These are phyloP conservation scores for Saksenaea oblongispora DNA, from an alignment of 371 early-diverging fungal species.

Conservation along the genomic window DNA sequence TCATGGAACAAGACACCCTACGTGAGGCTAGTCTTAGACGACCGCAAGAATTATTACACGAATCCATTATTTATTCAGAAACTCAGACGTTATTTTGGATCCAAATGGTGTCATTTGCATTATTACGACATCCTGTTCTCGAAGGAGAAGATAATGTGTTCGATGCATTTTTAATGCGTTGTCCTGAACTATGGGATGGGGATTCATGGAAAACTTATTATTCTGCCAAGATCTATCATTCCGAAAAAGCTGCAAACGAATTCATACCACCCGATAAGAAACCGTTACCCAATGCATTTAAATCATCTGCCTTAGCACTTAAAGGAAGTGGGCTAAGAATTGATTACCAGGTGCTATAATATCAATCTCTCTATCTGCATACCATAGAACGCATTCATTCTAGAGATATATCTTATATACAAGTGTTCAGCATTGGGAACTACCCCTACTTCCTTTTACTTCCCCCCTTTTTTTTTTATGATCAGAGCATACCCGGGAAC, in stretches of 20 bases:
- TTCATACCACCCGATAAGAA: constrained; percentile 44
- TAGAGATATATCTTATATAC: neutral
- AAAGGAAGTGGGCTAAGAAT: constrained; percentile 38
- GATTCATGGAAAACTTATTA: constrained; percentile 38
- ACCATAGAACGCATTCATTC: neutral
- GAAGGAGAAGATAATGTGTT: constrained; percentile 31
- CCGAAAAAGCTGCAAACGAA: constrained; percentile 26
- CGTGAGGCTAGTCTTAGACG: constrained; percentile 9
- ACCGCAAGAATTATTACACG: constrained; percentile 11
- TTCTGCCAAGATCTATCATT: constrained; percentile 28
- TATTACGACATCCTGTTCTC: constrained; percentile 33
- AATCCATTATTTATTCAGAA: constrained; percentile 29
- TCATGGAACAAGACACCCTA: constrained; percentile 14
- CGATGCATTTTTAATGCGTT: constrained; percentile 24
- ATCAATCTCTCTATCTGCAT: neutral
- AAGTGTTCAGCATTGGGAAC: too few species aligned
- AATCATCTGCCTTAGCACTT: constrained; percentile 37
- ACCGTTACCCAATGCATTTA: constrained; percentile 44
- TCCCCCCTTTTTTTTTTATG: too few species aligned
- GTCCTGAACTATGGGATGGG: constrained; percentile 26
- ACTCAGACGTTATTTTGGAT: constrained; percentile 45
- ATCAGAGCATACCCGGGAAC: too few species aligned
- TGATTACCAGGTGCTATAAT: constrained; percentile 37
- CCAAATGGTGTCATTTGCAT: constrained; percentile 40
- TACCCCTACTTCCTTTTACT: neutral